A percentile compares a stretch with the other conserved stretches of the same genome.
These are phyloP conservation scores for Cladobotryum mycophilum DNA, from an alignment of 2,329 filamentous ascomycete genomes.

Conservation along the genomic window DNA sequence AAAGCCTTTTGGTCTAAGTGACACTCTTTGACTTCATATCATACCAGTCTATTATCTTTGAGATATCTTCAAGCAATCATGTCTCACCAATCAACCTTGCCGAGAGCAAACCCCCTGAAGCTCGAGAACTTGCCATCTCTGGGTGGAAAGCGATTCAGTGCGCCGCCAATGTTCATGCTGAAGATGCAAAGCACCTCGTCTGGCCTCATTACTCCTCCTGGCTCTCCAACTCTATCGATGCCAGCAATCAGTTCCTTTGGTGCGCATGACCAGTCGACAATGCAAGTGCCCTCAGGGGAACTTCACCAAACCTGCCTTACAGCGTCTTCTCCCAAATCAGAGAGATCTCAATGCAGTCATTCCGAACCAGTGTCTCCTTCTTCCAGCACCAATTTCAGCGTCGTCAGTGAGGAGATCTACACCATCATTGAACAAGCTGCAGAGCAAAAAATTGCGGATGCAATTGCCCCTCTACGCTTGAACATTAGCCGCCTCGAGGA, in stretches of 20 bases:
- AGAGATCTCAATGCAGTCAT: background rate
- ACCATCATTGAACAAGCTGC: conserved; percentile 25
- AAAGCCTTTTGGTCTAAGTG: background rate
- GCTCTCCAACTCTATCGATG: conserved; percentile 12
- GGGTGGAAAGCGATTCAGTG: background rate
- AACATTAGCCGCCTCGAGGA: conserved; percentile 18
- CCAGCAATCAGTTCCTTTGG: background rate
- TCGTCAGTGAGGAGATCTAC: conserved; percentile 19
- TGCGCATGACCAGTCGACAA: background rate
- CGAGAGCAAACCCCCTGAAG: background rate
- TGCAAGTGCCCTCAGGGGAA: background rate
- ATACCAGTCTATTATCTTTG: background rate
- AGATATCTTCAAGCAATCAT: conserved; percentile 1
- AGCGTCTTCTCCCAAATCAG: background rate
- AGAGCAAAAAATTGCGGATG: conserved; percentile 27
- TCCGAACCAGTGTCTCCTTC: conserved; percentile 16
- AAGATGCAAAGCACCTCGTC: conserved; percentile 5
- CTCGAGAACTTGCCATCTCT: background rate
- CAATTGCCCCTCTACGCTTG: conserved; percentile 23
- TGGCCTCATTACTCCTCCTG: conserved; percentile 15
- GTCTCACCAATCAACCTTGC: background rate
- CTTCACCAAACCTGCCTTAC: background rate
- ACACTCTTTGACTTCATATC: background rate
- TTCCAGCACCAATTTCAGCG: conserved; percentile 6
- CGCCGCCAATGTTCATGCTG: background rate